These are phyloP conservation scores for Cubamyces sp. DNA, from an alignment of 768 basidiomycete species.

Conservation along the genomic window DNA sequence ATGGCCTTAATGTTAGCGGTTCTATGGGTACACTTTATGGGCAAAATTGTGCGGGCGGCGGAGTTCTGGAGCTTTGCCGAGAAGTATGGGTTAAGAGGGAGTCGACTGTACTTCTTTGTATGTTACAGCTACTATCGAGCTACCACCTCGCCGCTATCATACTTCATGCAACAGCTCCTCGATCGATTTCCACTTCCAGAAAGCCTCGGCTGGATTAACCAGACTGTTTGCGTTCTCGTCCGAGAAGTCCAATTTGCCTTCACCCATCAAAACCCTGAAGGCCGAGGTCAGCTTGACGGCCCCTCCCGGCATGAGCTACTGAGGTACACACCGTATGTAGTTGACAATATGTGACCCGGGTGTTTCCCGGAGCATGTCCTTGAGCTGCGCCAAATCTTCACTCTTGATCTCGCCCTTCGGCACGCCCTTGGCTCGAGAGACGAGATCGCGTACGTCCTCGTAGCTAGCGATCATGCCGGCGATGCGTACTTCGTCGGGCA, in stretches of 20 bases:
- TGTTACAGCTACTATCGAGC: not conserved
- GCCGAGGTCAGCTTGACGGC: not conserved
- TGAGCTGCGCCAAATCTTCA: slow-evolving; percentile 10
- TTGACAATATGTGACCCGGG: not conserved
- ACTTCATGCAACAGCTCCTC: slow-evolving; percentile 6
- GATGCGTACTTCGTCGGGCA: slow-evolving; percentile 27
- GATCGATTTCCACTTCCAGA: slow-evolving; percentile 30
- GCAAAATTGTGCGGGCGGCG: too few species aligned
- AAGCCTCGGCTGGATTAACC: slow-evolving; percentile 24
- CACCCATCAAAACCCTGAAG: slow-evolving; percentile 25
- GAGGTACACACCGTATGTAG: slow-evolving; percentile 11
- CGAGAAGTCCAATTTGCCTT: slow-evolving; percentile 29
- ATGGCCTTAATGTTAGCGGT: too few species aligned
- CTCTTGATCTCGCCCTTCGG: slow-evolving; percentile 12
- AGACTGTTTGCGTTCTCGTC: slow-evolving; percentile 28
- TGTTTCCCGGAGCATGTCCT: slow-evolving; percentile 1
- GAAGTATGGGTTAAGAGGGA: too few species aligned
- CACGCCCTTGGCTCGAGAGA: slow-evolving; percentile 6
- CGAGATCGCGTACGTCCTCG: slow-evolving; percentile 10
- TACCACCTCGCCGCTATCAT: not conserved
- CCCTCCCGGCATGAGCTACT: too few species aligned
- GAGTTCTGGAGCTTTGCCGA: too few species aligned
- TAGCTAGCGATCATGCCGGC: slow-evolving; percentile 8
- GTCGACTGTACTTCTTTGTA: too few species aligned
- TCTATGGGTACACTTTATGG: too few species aligned